Percentiles rank a stretch among this genome's conserved stretches.
These are phyloP conservation scores for Prillingera fragicola DNA, from an alignment of 1,284 basidiomycete genomes.

Conservation along the genomic window DNA sequence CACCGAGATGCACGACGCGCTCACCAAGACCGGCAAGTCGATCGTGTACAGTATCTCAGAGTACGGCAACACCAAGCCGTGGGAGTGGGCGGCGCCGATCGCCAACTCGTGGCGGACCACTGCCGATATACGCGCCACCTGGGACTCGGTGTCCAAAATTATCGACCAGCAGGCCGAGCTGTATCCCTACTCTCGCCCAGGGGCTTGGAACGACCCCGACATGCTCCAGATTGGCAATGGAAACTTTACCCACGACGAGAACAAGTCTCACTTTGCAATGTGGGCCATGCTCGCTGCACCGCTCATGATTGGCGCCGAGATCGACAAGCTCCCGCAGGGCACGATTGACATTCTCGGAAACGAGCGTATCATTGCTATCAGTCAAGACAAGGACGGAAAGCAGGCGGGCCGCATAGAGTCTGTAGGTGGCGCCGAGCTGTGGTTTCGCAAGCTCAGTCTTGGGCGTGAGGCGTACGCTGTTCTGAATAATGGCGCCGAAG, in stretches of 20 bases:
- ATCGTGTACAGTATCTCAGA: conserved; percentile 3
- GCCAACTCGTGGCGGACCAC: conserved; percentile 3
- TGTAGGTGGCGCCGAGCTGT: neutral
- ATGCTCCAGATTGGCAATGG: conserved; percentile 6
- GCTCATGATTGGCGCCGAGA: conserved; percentile 1
- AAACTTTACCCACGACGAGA: neutral
- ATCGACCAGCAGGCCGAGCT: neutral
- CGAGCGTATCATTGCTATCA: neutral
- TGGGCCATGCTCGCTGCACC: conserved; percentile 5
- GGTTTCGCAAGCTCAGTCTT: neutral
- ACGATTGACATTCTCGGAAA: neutral
- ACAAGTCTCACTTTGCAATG: neutral
- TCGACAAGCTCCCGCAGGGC: neutral
- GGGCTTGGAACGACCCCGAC: conserved; percentile 1
- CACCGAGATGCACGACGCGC: neutral
- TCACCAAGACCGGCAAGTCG: neutral
- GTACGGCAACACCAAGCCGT: conserved; percentile 3
- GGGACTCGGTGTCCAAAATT: neutral
- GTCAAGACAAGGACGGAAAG: neutral
- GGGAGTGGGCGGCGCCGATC: conserved; percentile 1
- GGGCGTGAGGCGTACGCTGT: neutral
- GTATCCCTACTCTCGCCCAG: neutral
- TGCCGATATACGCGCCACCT: neutral
- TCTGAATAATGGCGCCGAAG: neutral
- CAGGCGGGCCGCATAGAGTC: neutral